These are phyloP conservation scores for Cyclotella choctawhatcheeana DNA, from an alignment of 108 stramenopile species.

Conservation along the genomic window DNA sequence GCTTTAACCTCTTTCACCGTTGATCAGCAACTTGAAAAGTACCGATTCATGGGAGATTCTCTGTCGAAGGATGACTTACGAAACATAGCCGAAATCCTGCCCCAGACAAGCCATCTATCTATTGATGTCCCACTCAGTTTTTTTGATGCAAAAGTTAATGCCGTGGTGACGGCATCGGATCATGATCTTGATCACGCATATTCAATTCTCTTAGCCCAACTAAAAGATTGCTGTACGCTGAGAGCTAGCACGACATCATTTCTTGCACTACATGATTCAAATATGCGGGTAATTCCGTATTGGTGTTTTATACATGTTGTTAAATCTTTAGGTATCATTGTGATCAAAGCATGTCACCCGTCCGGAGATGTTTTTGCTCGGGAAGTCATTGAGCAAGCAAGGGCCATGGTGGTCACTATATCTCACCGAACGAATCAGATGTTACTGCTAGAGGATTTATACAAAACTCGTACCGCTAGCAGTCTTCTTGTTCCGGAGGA, in stretches of 20 bases:
- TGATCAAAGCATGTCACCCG: conserved; percentile 69
- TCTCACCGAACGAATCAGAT: conserved; percentile 74
- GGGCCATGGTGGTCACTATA: conserved; percentile 17
- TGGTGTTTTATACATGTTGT: conserved; percentile 71
- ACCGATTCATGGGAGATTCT: conserved; percentile 43
- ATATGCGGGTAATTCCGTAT: conserved; percentile 40
- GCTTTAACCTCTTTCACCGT: conserved; percentile 65
- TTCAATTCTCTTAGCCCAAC: conserved; percentile 28
- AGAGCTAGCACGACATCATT: conserved; percentile 30
- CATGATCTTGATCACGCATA: conserved; percentile 65
- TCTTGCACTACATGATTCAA: conserved; percentile 24
- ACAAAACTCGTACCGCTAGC: conserved; percentile 60
- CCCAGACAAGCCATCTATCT: conserved; percentile 56
- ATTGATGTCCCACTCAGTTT: conserved; percentile 62
- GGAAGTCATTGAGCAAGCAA: conserved; percentile 32
- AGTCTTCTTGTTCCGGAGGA: conserved; percentile 53
- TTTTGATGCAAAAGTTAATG: conserved; percentile 57
- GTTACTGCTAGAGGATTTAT: conserved; percentile 68
- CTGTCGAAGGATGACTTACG: conserved; percentile 53
- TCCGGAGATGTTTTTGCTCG: conserved; percentile 55
- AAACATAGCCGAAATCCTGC: conserved; percentile 59
- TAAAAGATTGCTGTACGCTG: conserved; percentile 22
- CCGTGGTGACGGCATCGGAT: conserved; percentile 62
- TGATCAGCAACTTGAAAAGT: conserved; percentile 71
- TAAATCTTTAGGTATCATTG: conserved; percentile 42